Percentiles rank a stretch among this genome's conserved stretches.
These are phyloP conservation scores for Aspergillus thermomutatus DNA, from an alignment of 2,329 filamentous ascomycete species.

Conservation along the genomic window DNA sequence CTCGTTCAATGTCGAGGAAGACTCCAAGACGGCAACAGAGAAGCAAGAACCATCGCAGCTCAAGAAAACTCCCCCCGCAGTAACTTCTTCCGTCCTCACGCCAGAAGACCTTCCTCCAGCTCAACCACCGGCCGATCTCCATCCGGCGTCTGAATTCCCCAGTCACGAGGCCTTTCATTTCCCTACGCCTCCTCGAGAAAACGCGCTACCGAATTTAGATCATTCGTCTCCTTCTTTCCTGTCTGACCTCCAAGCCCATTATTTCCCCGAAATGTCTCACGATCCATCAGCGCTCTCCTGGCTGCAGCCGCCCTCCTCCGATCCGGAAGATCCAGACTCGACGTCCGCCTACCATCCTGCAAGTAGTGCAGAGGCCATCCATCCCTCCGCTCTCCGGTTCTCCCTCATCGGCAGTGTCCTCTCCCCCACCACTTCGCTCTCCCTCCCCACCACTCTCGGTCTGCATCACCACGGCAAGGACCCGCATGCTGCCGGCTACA, in stretches of 20 bases:
- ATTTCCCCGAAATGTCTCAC: constrained; percentile 83
- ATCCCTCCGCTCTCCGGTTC: constrained; percentile 75
- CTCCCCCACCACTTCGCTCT: constrained; percentile 69
- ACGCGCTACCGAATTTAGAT: constrained; percentile 69
- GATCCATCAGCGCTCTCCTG: constrained; percentile 84
- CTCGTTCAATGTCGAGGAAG: constrained; percentile 21
- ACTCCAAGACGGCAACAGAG: constrained; percentile 9
- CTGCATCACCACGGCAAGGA: constrained; percentile 92
- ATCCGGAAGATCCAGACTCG: constrained; percentile 59
- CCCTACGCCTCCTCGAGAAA: constrained; percentile 42
- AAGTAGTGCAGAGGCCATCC: constrained; percentile 62
- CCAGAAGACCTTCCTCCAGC: constrained; percentile 36
- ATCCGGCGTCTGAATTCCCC: constrained; percentile 38
- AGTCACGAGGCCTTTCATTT: constrained; percentile 39
- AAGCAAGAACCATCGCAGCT: background rate
- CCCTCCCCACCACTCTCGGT: constrained; percentile 72
- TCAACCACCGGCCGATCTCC: constrained; percentile 35
- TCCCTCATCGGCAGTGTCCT: constrained; percentile 80
- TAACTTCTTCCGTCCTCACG: constrained; percentile 6
- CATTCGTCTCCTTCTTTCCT: constrained; percentile 81
- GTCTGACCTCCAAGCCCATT: constrained; percentile 79
- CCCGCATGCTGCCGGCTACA: constrained; percentile 92
- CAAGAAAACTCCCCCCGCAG: constrained; percentile 2
- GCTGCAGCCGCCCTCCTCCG: constrained; percentile 72
- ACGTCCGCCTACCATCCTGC: constrained; percentile 79